A percentile compares a stretch with the other conserved stretches of the same genome.
Conservation (phyloP, 306 rosid species). For the Macrotyloma uniflorum region DNA sequence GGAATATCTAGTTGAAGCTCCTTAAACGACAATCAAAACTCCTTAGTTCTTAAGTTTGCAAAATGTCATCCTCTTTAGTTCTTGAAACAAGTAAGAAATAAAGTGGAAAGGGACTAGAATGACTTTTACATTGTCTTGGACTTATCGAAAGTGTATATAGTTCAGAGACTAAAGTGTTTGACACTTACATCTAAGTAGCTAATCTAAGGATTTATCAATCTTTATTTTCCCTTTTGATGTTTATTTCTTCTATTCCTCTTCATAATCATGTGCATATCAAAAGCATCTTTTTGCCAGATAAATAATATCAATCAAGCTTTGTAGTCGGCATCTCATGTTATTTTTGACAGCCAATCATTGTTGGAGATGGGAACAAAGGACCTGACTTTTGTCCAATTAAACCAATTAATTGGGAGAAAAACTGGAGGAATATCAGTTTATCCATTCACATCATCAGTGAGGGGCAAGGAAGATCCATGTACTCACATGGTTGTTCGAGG, state of each 20-base stretch:
- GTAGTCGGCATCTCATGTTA: constrained; percentile 34
- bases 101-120: background rate
- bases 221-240: background rate
- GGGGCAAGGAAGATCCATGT: constrained; percentile 80
- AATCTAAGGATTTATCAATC: background rate
- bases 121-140: background rate
- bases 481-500: constrained; percentile 88
- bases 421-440: constrained; percentile 99
- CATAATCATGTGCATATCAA: background rate
- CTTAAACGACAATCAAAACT: background rate
- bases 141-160: background rate
- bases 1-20: background rate
- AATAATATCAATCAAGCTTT: background rate
- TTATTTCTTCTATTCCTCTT: constrained; percentile 33
- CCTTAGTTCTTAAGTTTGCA: background rate
- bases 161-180: background rate
- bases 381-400: constrained; percentile 88
- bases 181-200: background rate
- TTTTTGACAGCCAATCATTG: constrained; percentile 87
- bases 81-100: background rate
- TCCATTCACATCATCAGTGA: constrained; percentile 86
- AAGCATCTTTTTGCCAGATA: constrained; percentile 29
- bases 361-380: constrained; percentile 99
- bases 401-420: constrained; percentile 95
- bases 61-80: background rate